phyloP scores from a whole-genome alignment of 1,139 yeast species.

The Blastobotrys niveus region DNA sequence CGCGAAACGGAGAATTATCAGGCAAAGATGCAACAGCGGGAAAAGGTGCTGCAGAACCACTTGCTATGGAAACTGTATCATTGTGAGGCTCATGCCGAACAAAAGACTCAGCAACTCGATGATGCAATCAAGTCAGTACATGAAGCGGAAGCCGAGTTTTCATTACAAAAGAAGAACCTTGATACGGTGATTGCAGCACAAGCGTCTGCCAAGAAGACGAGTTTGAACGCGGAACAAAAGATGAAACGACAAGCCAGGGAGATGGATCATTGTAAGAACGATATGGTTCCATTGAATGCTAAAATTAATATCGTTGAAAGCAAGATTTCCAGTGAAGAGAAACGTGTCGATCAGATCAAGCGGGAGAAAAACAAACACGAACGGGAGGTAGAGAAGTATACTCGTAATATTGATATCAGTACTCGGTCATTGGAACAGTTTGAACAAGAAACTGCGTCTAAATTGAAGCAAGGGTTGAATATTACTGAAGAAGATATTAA shows the following conservation, averaged over 20 bases:
- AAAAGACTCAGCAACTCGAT: slow-evolving; percentile 19
- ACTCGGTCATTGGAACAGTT: slow-evolving; percentile 42
- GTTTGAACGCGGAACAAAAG: slow-evolving; percentile 40
- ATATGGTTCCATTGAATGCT: slow-evolving; percentile 53
- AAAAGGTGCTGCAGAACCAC: slow-evolving; percentile 43
- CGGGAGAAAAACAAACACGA: slow-evolving; percentile 52
- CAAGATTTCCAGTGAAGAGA: slow-evolving; percentile 46
- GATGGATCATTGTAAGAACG: slow-evolving; percentile 45
- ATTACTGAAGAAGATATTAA: slow-evolving; percentile 49
- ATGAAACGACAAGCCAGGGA: slow-evolving; percentile 39
- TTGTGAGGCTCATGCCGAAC: slow-evolving; percentile 45
- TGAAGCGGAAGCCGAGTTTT: slow-evolving; percentile 35
- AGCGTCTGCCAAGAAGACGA: slow-evolving; percentile 23
- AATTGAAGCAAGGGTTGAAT: slow-evolving; percentile 27
- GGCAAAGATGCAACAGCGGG: slow-evolving; percentile 43
- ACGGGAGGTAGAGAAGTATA: slow-evolving; percentile 39
- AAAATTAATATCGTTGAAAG: slow-evolving; percentile 45
- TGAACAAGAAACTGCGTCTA: slow-evolving; percentile 40
- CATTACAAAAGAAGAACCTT: slow-evolving; percentile 16
- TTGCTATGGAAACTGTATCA: slow-evolving; percentile 66
- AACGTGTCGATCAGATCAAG: slow-evolving; percentile 49
- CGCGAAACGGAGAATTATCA: slow-evolving; percentile 68
- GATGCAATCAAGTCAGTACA: slow-evolving; percentile 17
- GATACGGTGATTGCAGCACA: slow-evolving; percentile 19
- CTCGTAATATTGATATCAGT: slow-evolving; percentile 47